Evolutionary conservation across 371 early-diverging fungal genomes (phyloP).

Genomic region (Amoeboaphelidium protococcarum): DNA sequence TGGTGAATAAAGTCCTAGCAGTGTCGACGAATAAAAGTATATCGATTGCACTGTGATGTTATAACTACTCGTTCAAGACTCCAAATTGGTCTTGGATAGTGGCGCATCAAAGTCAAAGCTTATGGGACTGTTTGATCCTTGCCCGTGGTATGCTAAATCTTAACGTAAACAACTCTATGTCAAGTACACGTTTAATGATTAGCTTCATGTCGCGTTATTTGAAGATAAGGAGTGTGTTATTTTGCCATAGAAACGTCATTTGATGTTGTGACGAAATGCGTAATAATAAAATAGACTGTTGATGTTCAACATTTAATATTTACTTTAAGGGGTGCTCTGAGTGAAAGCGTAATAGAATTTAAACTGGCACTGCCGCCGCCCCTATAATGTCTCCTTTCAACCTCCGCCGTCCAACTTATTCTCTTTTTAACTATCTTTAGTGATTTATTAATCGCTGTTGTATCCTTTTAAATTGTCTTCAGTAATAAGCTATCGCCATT

Average conservation of each 20-base stretch:
- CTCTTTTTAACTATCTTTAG: no score
- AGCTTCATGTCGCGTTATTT: not conserved
- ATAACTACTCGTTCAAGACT: not conserved
- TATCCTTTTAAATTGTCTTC: no score
- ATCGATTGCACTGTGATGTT: not conserved
- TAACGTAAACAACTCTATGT: not conserved
- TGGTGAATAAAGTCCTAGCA: not conserved
- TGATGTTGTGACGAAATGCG: no score
- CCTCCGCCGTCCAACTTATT: no score
- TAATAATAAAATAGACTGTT: no score
- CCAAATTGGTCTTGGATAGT: not conserved
- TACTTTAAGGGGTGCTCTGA: no score
- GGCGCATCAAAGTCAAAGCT: not conserved
- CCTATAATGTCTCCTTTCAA: no score
- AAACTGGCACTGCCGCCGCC: no score
- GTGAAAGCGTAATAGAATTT: no score
- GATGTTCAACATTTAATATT: no score
- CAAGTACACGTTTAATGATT: not conserved
- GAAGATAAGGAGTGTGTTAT: not conserved
- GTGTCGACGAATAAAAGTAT: not conserved
- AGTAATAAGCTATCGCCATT: no score
- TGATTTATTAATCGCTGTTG: no score
- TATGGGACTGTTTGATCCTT: not conserved
- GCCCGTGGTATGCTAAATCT: not conserved
- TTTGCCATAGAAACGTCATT: not conserved